Conservation (phyloP, 345 rosid genomes). For the Moricandia arvensis region DNA sequence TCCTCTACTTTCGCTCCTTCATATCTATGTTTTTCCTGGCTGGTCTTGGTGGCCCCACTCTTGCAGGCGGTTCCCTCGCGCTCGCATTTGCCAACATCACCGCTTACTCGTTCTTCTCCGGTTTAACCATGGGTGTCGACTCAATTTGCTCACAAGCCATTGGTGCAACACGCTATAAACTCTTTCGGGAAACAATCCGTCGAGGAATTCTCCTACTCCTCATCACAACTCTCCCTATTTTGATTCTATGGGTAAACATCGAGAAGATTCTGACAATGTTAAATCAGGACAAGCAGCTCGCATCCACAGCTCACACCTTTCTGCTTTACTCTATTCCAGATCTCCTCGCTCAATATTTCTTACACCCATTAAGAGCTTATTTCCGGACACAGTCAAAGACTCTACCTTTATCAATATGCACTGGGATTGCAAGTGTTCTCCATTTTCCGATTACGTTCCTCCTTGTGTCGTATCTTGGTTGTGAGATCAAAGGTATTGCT, state of each 20-base stretch:
- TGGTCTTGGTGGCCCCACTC: slow-evolving; percentile 59
- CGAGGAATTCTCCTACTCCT: slow-evolving; percentile 60
- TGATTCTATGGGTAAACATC: slow-evolving; percentile 40
- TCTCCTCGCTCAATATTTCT: slow-evolving; percentile 68
- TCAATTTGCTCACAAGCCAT: slow-evolving; percentile 89
- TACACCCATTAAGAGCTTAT: slow-evolving; percentile 81
- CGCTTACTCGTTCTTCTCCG: slow-evolving; percentile 83
- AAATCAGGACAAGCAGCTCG: slow-evolving; percentile 61
- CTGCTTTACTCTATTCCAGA: slow-evolving; percentile 75
- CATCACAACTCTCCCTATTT: slow-evolving; percentile 57
- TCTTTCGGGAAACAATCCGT: slow-evolving; percentile 66
- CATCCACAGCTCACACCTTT: slow-evolving; percentile 59
- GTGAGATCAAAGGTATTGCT: slow-evolving; percentile 73
- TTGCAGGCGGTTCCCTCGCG: slow-evolving; percentile 89
- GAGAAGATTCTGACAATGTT: slow-evolving; percentile 52
- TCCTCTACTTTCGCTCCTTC: slow-evolving; percentile 79
- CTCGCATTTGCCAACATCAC: slow-evolving; percentile 84
- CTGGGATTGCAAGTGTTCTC: slow-evolving; percentile 52
- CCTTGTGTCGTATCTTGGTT: slow-evolving; percentile 48
- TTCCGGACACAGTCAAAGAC: slow-evolving; percentile 78
- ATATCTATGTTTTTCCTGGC: slow-evolving; percentile 81
- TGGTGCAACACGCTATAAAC: slow-evolving; percentile 58
- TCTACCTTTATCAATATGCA: slow-evolving; percentile 64
- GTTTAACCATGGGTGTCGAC: slow-evolving; percentile 88
- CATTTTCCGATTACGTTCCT: slow-evolving; percentile 65